These are phyloP conservation scores for Chrysopogon serrulatus DNA, from an alignment of 176 grass and related monocot genomes.

Conservation along the genomic window DNA sequence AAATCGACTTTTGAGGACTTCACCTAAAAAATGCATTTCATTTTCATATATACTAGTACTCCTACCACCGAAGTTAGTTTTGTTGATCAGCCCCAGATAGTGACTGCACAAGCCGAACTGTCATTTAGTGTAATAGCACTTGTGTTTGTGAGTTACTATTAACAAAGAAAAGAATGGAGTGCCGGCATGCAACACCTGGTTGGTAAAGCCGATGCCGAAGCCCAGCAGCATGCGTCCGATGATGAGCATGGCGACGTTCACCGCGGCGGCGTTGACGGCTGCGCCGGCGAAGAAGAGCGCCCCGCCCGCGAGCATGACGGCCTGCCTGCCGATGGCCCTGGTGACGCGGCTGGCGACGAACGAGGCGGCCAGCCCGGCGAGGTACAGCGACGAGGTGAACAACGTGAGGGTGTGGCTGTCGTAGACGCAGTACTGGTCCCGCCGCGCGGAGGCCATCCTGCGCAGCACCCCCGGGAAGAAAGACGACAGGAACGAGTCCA, in stretches of 20 bases:
- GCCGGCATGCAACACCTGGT: constrained; percentile 41
- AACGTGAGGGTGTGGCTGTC: constrained; percentile 59
- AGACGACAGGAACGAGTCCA: constrained; percentile 49
- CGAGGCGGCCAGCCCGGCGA: constrained; percentile 50
- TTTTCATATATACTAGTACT: too few species aligned
- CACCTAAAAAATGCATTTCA: too few species aligned
- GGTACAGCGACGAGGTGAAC: constrained; percentile 73
- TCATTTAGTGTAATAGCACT: neutral
- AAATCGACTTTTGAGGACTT: too few species aligned
- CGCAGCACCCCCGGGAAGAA: constrained; percentile 56
- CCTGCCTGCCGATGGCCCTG: constrained; percentile 52
- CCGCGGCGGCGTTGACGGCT: constrained; percentile 43
- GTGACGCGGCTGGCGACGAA: constrained; percentile 51
- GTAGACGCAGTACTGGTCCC: constrained; percentile 63
- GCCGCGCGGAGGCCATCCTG: constrained; percentile 35
- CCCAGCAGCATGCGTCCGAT: constrained; percentile 62
- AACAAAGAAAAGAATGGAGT: neutral
- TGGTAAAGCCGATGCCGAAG: constrained; percentile 69
- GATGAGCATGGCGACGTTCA: constrained; percentile 74
- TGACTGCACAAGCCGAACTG: neutral
- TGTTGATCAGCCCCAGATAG: neutral
- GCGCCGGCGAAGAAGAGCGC: constrained; percentile 50
- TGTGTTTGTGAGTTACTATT: neutral
- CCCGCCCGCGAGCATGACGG: constrained; percentile 59
- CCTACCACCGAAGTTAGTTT: neutral